Evolutionary conservation across 1,139 yeast species (phyloP), one percentile per base, ranked within the genome.

Genomic region (Yamadazyma oceani): DNA sequence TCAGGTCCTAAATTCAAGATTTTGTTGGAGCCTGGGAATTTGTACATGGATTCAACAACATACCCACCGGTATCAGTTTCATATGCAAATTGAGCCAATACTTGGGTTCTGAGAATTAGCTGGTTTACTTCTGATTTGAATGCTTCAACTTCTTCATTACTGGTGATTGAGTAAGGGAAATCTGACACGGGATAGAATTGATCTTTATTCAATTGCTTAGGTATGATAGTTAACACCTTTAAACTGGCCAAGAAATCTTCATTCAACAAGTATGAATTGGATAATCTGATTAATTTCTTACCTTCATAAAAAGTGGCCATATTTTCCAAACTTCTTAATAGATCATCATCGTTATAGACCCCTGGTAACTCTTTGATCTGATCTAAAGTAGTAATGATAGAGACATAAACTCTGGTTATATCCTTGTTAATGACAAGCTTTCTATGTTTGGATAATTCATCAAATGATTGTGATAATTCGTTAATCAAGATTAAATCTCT

Each of bases 331-430:
- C 85, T 76, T 13, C 64, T 60, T 45, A 66, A 58, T 39, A 90
- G 69, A 24, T 75, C 82, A 39, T 85, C 94, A 54, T 88, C 96
- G 41, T 86, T 85, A 54, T 84, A 81, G 16, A 90, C 95, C 69
- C 97, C 97, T 0, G 97, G 96, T 38, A 90, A 71, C 44, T 87
- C 95, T 53, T 75, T 69, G 35, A 88, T 61, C 48, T 84, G 83
- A 5, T 62, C 63, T 21, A 82, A 60, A 26, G 78, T 73, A 23
- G 66, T 36, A 14, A 74, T 55, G 35, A 80, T 73, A 11, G 73
- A 66, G 40, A 69, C 75, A 48, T 69, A 77, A 37, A 81, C 59
- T 43, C 82, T 72, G 32, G 70, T 57, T 5, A 64, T 58, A 46
- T 79, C 82, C 39, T 72, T 69, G 43, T 67, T 58, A 44, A 58